Percentiles rank a stretch among this genome's conserved stretches.
Evolutionary conservation across 306 rosid species (phyloP).

Genomic region (Malus orientalis): DNA sequence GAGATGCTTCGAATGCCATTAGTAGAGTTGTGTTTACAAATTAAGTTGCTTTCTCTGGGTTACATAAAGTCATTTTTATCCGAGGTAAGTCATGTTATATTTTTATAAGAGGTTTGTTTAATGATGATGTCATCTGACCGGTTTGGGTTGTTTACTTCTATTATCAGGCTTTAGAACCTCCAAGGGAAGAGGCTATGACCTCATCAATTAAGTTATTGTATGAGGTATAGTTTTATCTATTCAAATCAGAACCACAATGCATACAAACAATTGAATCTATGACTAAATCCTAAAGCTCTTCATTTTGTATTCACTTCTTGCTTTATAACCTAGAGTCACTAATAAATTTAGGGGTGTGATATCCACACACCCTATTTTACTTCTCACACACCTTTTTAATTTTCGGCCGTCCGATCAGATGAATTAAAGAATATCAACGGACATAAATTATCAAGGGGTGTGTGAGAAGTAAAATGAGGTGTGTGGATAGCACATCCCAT

Average conservation of each 20-base stretch:
- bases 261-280: neutral
- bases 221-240: slow-evolving; percentile 42
- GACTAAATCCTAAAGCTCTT: neutral
- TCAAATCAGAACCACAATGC: neutral
- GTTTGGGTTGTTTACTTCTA: slow-evolving; percentile 7
- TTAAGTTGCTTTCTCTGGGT: slow-evolving; percentile 81
- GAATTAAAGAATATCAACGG: too few relatives aligned
- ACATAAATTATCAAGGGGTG: too few relatives aligned
- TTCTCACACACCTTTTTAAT: too few relatives aligned
- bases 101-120: slow-evolving; percentile 3
- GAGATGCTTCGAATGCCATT: slow-evolving; percentile 99
- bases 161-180: slow-evolving; percentile 90
- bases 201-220: slow-evolving; percentile 78
- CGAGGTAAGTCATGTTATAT: slow-evolving; percentile 32
- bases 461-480: too few relatives aligned
- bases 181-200: slow-evolving; percentile 74
- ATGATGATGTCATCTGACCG: slow-evolving; percentile 10
- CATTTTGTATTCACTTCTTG: neutral
- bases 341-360: neutral
- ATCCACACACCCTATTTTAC: too few relatives aligned
- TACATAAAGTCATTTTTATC: slow-evolving; percentile 70
- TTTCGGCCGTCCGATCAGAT: too few relatives aligned
- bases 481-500: too few relatives aligned
- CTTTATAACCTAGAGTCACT: neutral
- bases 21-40: slow-evolving; percentile 87